Conservation (phyloP, 306 rosid genomes). For the Vicia faba region DNA sequence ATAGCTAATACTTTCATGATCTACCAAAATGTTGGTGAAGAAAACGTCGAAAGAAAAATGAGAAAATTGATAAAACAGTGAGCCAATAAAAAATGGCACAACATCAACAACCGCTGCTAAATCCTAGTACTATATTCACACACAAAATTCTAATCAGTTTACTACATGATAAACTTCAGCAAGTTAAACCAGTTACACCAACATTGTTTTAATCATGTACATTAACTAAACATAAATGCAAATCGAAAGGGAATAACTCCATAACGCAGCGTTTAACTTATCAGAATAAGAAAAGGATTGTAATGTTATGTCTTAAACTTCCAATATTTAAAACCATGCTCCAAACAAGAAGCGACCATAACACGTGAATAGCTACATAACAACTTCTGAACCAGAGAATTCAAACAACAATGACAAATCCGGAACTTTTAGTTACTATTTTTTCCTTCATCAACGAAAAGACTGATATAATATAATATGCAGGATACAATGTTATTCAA, state of each 20-base stretch:
- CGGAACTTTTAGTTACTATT: constrained; percentile 29
- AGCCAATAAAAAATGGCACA: constrained; percentile 59
- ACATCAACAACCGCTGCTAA: constrained; percentile 68
- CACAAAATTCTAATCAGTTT: constrained; percentile 52
- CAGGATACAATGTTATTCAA: constrained; percentile 54
- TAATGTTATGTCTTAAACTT: constrained; percentile 41
- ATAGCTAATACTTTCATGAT: constrained; percentile 46
- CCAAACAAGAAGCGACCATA: constrained; percentile 44
- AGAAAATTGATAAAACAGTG: constrained; percentile 58
- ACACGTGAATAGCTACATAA: constrained; percentile 50
- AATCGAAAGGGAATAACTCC: constrained; percentile 50
- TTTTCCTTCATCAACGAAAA: constrained; percentile 40
- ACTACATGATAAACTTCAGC: constrained; percentile 59
- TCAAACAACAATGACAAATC: constrained; percentile 46
- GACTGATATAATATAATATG: constrained; percentile 30
- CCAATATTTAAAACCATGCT: no score
- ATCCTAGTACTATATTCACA: constrained; percentile 77
- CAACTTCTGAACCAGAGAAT: constrained; percentile 49
- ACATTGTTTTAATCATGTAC: constrained; percentile 55
- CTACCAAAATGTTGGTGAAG: constrained; percentile 35
- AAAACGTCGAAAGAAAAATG: no score
- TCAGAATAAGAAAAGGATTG: constrained; percentile 46
- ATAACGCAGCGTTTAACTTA: constrained; percentile 51
- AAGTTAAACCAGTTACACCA: constrained; percentile 75
- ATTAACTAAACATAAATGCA: constrained; percentile 51